A percentile compares a stretch with the other conserved stretches of the same genome.
Evolutionary conservation across 306 rosid species (phyloP).

Genomic region (Hippophae tibetana): DNA sequence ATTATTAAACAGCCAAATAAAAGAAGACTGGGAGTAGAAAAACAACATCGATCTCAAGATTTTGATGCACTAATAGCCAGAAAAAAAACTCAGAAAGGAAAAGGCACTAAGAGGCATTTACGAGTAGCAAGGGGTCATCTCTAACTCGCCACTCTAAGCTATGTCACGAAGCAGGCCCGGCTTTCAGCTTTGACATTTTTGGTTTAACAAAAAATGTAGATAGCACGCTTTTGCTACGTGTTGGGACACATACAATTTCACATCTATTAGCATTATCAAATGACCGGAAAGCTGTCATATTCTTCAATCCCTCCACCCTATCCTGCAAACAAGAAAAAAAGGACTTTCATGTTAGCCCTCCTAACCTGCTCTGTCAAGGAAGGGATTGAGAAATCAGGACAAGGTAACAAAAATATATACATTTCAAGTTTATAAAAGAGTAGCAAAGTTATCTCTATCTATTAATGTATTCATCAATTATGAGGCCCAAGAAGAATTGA

Average conservation of each 20-base stretch:
- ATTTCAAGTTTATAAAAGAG: not conserved
- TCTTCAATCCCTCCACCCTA: slow-evolving; percentile 43
- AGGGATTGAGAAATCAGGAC: not conserved
- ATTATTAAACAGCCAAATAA: slow-evolving; percentile 27
- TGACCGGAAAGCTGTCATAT: slow-evolving; percentile 47
- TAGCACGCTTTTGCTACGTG: slow-evolving; percentile 80
- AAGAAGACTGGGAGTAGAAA: slow-evolving; percentile 15
- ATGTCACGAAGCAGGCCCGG: slow-evolving; percentile 42
- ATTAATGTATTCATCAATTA: not conserved
- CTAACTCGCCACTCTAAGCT: slow-evolving; percentile 7
- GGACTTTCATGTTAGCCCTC: slow-evolving; percentile 10
- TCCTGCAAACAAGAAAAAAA: slow-evolving; percentile 36
- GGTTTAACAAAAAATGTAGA: slow-evolving; percentile 72
- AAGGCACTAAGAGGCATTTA: slow-evolving; percentile 13
- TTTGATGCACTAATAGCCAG: slow-evolving; percentile 6
- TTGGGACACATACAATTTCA: slow-evolving; percentile 35
- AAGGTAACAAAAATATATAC: too few relatives aligned
- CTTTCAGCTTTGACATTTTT: slow-evolving; percentile 38
- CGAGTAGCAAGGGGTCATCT: slow-evolving; percentile 13
- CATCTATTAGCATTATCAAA: slow-evolving; percentile 47
- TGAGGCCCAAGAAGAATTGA: too few relatives aligned
- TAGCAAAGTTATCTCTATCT: not conserved
- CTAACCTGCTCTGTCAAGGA: slow-evolving; percentile 1
- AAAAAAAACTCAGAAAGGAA: slow-evolving; percentile 5
- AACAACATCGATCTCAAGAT: slow-evolving; percentile 14